Base-by-base conservation (phyloP, 2,329 filamentous ascomycete species). In the Myotisia sp. region DNA sequence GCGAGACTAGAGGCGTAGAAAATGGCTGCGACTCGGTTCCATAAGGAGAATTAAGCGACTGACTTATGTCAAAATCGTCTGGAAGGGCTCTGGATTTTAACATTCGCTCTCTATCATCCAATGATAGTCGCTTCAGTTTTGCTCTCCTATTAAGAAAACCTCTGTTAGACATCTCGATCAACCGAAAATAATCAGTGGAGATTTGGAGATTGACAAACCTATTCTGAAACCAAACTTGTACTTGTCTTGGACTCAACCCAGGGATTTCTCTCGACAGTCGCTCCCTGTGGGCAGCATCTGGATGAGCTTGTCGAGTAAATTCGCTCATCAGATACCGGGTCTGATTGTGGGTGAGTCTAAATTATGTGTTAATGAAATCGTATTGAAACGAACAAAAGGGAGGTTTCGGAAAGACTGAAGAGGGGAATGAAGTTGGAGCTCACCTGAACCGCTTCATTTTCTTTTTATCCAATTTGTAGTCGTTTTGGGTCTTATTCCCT, bases 141-240 rank as follows among this genome's bases (percentile, higher is more conserved):
- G 71, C 71, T 48, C 71, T 58, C 53, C 71, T 75, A 35, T 12
- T 10, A 37, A 8, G 38, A 33, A 37, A 18, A n/a, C 5, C 26
- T 19, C 5, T 20, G 16, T 34, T 34, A 36, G 23, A 27, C 17
- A 30, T 28, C 13, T 5, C 28, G 33, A 32, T 34, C 26, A 28
- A 20, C 5, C 6, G 16, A 6, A 22, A 23, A 38, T 26, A n/a
- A 3, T 7, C 7, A 16, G 20, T 21, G 16, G 10, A 23, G n/a
- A 6, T 7, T 5, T 13, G 5, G 16, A 29, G 4, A 32, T 13
- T 7, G 29, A 51, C 68, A 47, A 70, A 93, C 86, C 86, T 74
- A 59, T 95, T 95, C 59, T 95, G 86, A 59, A 95, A 95, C 87
- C 86, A 95, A 32, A 95, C 86, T 57, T 95, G 86, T 16, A 95